Conservation (phyloP, 208 protist species). For the Trichomonas gallinae region DNA sequence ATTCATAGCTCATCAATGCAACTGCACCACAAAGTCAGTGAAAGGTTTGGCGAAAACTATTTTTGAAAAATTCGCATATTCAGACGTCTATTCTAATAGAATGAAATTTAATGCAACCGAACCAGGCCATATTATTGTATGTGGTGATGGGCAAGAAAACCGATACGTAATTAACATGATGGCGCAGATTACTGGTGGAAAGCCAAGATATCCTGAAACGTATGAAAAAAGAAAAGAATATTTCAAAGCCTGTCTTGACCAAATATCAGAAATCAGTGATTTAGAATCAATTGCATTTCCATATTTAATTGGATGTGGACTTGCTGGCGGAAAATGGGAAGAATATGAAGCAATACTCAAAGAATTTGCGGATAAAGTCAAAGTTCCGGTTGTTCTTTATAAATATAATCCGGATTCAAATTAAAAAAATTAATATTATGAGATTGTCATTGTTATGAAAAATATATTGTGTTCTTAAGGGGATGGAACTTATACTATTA, state of each 20-base stretch:
- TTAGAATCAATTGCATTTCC: neutral
- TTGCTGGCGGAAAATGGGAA: neutral
- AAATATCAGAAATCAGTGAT: neutral
- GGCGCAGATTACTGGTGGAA: neutral
- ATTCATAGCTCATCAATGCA: conserved; percentile 5
- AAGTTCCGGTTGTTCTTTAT: neutral
- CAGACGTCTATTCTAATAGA: neutral
- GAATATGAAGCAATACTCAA: neutral
- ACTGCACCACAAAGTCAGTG: neutral
- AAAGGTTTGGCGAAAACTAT: neutral
- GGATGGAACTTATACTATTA: too few species aligned
- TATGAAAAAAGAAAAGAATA: neutral
- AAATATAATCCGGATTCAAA: neutral
- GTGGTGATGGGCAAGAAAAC: neutral
- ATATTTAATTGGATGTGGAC: neutral
- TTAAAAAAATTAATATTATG: too few species aligned
- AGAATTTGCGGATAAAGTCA: neutral
- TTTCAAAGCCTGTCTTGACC: neutral
- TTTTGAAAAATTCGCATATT: neutral
- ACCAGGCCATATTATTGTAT: neutral
- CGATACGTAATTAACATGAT: neutral
- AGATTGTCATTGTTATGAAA: too few species aligned
- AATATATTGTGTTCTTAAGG: too few species aligned
- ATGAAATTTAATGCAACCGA: neutral
- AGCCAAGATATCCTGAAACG: neutral